Base-by-base conservation (phyloP, 805 yeast genomes). In the Candida sakaeoensis region DNA sequence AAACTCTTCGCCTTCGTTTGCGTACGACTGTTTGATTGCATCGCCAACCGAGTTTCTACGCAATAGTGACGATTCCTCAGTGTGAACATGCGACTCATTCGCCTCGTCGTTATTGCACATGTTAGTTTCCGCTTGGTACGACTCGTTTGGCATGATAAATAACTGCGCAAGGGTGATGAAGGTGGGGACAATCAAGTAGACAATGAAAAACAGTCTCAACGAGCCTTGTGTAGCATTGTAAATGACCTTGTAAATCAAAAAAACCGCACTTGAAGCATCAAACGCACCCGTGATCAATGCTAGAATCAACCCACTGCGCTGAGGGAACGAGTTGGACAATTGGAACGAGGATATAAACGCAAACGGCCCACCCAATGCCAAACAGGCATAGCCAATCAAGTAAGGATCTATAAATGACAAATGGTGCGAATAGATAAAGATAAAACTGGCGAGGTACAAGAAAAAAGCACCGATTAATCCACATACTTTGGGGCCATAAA, bases 341-440 rank as follows among this genome's bases (percentile, higher is more conserved):
- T 76, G 81, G 58, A 76, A 76, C 5, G 75, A 69, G 7, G 80
- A 74, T 47, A 76, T 76, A 54, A 59, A 76, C 1, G 75, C 67
- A 56, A 76, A 75, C 13, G 81, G 80, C 3, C 82, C 81, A 24
- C 80, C 82, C 40, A 76, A 61, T 1, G 81, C 78, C 75, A 76
- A 63, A 6, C 61, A 59, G 1, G 72, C 68, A 48, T 74, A 76
- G 7, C 80, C 82, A 33, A 70, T 39, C 31, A 75, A 47, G 53
- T 74, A 76, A 2, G 81, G 80, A 50, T 76, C 82, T 33, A 75
- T 57, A 15, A 16, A 37, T 43, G 37, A 21, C 34, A 47, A 16
- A 14, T 58, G 33, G 36, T 63, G 56, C 19, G 77, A 64, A 48
- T 58, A 55, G 32, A 75, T 74, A 53, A 76, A 76, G 18, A 69